phyloP scores from a whole-genome alignment of 345 rosid species.

The Brassica cretica region DNA sequence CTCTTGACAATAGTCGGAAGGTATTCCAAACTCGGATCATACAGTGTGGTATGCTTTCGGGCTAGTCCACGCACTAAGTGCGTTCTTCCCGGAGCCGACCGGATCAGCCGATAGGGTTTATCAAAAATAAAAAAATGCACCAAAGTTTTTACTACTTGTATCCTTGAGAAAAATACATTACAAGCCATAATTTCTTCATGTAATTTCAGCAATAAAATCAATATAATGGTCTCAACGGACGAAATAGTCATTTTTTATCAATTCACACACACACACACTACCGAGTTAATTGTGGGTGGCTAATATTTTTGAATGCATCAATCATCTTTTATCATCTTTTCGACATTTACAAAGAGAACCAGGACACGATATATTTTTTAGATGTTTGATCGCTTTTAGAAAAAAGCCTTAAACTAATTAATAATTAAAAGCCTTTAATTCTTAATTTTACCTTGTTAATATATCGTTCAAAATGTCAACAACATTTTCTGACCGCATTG shows the following conservation, averaged over 20 bases:
- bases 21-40: too few species aligned
- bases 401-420: neutral
- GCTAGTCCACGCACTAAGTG: too few species aligned
- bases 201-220: neutral
- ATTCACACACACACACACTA: neutral
- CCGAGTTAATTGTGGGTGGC: neutral
- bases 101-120: too few species aligned
- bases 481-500: slow-evolving; percentile 5
- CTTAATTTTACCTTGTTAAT: neutral
- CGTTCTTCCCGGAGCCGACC: too few species aligned
- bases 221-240: neutral
- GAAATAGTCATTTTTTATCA: neutral
- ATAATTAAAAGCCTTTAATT: neutral
- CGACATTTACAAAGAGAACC: neutral
- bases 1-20: too few species aligned
- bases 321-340: neutral
- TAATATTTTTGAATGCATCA: neutral
- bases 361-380: neutral
- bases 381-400: neutral
- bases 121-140: neutral
- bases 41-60: too few species aligned
- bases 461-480: neutral
- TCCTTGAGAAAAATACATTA: neutral
- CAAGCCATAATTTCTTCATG: neutral
- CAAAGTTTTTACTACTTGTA: neutral